These are phyloP conservation scores for Logfia minima DNA, from an alignment of 129 eudicot species.

Conservation along the genomic window DNA sequence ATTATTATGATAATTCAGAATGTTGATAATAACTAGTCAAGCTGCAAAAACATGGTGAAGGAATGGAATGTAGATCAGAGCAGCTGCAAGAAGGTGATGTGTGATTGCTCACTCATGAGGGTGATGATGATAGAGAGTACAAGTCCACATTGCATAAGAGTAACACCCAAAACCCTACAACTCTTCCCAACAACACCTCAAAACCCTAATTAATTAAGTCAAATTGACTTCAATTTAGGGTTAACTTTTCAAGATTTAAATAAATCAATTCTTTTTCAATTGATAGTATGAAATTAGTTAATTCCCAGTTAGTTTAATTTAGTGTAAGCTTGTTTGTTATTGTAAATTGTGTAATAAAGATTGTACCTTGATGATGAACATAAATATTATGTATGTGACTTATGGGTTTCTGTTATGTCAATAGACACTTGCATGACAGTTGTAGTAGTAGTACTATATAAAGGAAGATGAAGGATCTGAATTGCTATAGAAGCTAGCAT, in stretches of 20 bases:
- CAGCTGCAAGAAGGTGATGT: slow-evolving; percentile 20
- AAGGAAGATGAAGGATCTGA: slow-evolving; percentile 46
- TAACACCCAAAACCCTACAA: slow-evolving; percentile 77
- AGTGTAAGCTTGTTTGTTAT: not conserved
- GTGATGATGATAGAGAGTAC: slow-evolving; percentile 50
- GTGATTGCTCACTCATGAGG: slow-evolving; percentile 37
- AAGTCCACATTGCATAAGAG: slow-evolving; percentile 37
- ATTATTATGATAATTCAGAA: slow-evolving; percentile 5
- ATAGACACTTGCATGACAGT: slow-evolving; percentile 38
- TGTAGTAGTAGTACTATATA: slow-evolving; percentile 29
- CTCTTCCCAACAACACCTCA: slow-evolving; percentile 62
- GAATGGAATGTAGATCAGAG: slow-evolving; percentile 43
- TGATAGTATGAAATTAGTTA: slow-evolving; percentile 3
- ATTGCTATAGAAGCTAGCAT: slow-evolving; percentile 45
- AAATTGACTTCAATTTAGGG: slow-evolving; percentile 25
- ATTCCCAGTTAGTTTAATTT: not conserved
- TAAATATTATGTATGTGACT: slow-evolving; percentile 17
- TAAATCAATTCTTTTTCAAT: slow-evolving; percentile 11
- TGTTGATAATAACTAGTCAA: slow-evolving; percentile 28
- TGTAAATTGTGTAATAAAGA: slow-evolving; percentile 38
- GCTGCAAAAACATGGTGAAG: slow-evolving; percentile 19
- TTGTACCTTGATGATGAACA: slow-evolving; percentile 24
- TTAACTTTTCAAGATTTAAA: too few species aligned
- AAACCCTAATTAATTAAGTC: slow-evolving; percentile 25
- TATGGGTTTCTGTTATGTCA: slow-evolving; percentile 50